Evolutionary conservation across 2,329 filamentous ascomycete species (phyloP), one percentile per base, ranked within the genome.

Genomic region (Immersiporthe knoxdaviesiana): DNA sequence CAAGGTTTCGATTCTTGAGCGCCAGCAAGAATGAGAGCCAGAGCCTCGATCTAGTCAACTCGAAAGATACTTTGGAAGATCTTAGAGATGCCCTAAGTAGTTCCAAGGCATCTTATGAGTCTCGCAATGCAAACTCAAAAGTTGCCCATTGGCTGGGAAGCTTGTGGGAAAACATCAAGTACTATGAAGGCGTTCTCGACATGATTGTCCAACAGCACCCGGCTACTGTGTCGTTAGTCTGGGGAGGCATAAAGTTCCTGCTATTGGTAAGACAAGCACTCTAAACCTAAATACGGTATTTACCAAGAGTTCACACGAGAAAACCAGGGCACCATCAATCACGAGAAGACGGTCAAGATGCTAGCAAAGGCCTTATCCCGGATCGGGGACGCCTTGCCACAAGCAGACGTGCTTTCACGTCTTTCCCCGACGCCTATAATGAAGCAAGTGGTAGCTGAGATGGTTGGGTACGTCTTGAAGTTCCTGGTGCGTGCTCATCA

Each of bases 161-260:
- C 24, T 11, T 66, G 3, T 59, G 35, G 0, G 35, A 50, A 66
- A 66, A 18, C n/a, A 7, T 41, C 0, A 21, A 58, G 4, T 59
- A 32, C 64, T 66, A 66, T 3, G 14, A 66, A 24, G 60, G 41
- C 7, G 59, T 74, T 2, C 32, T 75, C 2, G 74, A 75, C 47
- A 72, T 73, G 16, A 35, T 76, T 3, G 66, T 66, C 3, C 73
- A 76, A 65, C 74, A 76, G 50, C 70, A 76, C 50, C 74, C 74
- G 0, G 74, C 75, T 61, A 72, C 74, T 47, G 70, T 72, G 5
- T 71, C 73, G 11, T 58, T 76, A 41, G 73, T 66, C 6, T 76
- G 74, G 73, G 74, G 75, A 0, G 63, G 73, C 1, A 70, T 76
- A 47, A 76, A 76, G 63, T 74, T 76, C 37, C 27, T 75, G 0